These are phyloP conservation scores for Coemansia sp. DNA, from an alignment of 192 early-diverging fungal species.

Conservation along the genomic window DNA sequence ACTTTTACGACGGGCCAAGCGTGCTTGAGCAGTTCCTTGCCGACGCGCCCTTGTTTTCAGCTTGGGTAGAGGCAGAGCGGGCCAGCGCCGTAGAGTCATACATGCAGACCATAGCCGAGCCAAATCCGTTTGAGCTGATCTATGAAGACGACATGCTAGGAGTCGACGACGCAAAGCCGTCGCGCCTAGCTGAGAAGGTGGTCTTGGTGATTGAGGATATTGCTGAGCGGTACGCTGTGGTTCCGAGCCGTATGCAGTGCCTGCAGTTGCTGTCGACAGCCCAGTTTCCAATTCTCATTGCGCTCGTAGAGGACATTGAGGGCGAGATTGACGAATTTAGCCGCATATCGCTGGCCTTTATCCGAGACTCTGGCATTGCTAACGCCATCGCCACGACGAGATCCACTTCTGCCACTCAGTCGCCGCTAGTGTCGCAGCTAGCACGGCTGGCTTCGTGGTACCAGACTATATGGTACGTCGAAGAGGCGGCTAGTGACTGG, in stretches of 20 bases:
- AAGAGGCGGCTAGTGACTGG: constrained; percentile 51
- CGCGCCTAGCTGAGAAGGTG: constrained; percentile 64
- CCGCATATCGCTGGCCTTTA: constrained; percentile 55
- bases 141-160: constrained; percentile 57
- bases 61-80: constrained; percentile 74
- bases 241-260: constrained; percentile 63
- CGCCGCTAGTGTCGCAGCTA: constrained; percentile 34
- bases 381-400: background rate
- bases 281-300: constrained; percentile 64
- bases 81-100: constrained; percentile 63
- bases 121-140: constrained; percentile 65
- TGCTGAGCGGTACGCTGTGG: constrained; percentile 62
- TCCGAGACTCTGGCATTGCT: constrained; percentile 23
- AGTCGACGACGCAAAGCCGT: constrained; percentile 60
- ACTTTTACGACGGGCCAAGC: constrained; percentile 50
- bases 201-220: constrained; percentile 66
- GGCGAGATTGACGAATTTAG: constrained; percentile 53
- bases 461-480: constrained; percentile 51
- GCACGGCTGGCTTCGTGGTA: constrained; percentile 43
- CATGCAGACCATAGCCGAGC: constrained; percentile 63
- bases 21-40: constrained; percentile 59
- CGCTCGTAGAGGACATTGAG: constrained; percentile 58
- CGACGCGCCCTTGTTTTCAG: constrained; percentile 61
- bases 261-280: constrained; percentile 63
- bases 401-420: background rate